phyloP scores from a whole-genome alignment of 495 filamentous ascomycete species.

The Aspergillus campestris region DNA sequence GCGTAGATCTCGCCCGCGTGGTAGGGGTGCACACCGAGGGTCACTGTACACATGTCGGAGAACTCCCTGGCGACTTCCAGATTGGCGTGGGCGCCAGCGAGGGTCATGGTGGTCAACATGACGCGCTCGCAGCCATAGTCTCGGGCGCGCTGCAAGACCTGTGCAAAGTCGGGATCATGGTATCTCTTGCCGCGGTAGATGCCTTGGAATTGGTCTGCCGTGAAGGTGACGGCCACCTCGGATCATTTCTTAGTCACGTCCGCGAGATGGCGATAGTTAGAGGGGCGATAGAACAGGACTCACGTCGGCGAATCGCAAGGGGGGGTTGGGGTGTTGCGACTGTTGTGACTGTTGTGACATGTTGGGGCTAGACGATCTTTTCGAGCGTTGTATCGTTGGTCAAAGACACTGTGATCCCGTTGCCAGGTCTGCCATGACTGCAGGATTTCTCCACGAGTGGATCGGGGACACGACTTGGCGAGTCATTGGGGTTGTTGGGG shows the following conservation, averaged over 20 bases:
- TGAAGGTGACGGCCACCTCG: conserved; percentile 25
- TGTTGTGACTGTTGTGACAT: too few species aligned
- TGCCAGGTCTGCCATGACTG: too few species aligned
- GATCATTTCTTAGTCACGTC: not conserved
- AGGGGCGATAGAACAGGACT: not conserved
- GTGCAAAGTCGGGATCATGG: conserved; percentile 18
- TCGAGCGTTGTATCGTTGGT: too few species aligned
- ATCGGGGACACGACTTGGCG: too few species aligned
- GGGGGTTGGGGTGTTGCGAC: too few species aligned
- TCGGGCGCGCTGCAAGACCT: conserved; percentile 17
- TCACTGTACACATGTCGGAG: conserved; percentile 21
- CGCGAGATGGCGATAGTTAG: not conserved
- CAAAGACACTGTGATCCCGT: too few species aligned
- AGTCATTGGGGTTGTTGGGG: too few species aligned
- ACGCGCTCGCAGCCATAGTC: conserved; percentile 16
- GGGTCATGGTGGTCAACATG: conserved; percentile 22
- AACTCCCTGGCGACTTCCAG: conserved; percentile 11
- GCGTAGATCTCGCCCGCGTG: conserved; percentile 20
- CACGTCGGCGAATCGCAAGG: not conserved
- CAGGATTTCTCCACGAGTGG: too few species aligned
- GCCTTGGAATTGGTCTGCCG: conserved; percentile 25
- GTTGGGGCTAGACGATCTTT: too few species aligned
- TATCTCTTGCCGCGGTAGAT: conserved; percentile 26
- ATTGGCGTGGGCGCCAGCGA: conserved; percentile 14
- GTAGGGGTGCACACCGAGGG: conserved; percentile 24